phyloP scores from a whole-genome alignment of 2,329 filamentous ascomycete genomes.

The Zymoseptoria tritici region DNA sequence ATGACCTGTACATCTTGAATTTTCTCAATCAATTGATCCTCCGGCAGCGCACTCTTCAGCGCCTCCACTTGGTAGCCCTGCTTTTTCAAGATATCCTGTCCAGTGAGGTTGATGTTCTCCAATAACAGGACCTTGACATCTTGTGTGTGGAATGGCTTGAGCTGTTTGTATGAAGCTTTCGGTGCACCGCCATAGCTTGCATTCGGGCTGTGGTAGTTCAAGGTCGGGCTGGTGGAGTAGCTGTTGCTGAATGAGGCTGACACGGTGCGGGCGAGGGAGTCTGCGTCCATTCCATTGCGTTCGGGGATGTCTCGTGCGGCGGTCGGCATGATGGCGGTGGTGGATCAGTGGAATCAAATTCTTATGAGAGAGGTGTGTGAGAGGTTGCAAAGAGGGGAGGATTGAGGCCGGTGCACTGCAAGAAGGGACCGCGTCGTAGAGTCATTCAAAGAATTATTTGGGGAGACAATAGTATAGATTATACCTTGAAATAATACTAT shows the following conservation, averaged over 20 bases:
- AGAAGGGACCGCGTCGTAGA: neutral
- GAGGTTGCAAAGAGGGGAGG: neutral
- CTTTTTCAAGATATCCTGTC: conserved; percentile 67
- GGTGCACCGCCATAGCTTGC: conserved; percentile 44
- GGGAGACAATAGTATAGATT: no score
- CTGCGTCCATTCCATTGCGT: conserved; percentile 18
- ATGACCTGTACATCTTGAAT: conserved; percentile 97
- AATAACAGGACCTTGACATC: conserved; percentile 94
- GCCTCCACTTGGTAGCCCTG: conserved; percentile 97
- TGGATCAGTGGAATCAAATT: neutral
- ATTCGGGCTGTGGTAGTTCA: conserved; percentile 66
- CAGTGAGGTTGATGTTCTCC: conserved; percentile 92
- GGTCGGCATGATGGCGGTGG: conserved; percentile 25
- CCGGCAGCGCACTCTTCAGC: conserved; percentile 79
- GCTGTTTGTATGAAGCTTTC: conserved; percentile 55
- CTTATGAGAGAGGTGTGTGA: neutral
- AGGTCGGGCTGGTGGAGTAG: conserved; percentile 66
- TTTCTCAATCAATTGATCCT: conserved; percentile 93
- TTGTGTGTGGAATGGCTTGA: conserved; percentile 92
- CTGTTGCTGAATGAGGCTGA: conserved; percentile 44
- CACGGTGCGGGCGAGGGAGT: conserved; percentile 24
- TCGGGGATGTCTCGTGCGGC: conserved; percentile 29
- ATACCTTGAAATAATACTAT: no score
- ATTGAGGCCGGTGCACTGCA: no score
- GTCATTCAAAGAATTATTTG: neutral